Evolutionary conservation across 2,329 filamentous ascomycete species (phyloP).

Genomic region (Aureobasidium sp.): DNA sequence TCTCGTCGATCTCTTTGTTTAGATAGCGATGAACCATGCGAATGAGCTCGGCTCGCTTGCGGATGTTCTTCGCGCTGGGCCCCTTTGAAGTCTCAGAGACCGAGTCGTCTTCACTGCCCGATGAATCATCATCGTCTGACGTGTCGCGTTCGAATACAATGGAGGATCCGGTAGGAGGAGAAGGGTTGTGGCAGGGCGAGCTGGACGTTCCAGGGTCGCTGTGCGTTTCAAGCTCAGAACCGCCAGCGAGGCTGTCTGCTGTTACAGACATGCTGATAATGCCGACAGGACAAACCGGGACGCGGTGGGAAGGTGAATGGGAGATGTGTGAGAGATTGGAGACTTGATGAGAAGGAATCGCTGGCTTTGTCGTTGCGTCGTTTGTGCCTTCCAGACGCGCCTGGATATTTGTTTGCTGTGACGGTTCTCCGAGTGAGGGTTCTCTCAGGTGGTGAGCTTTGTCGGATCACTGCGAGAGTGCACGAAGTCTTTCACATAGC

Average conservation of each 20-base stretch:
- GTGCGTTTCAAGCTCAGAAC: too few relatives aligned
- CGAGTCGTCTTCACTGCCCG: background rate
- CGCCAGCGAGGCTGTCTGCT: too few relatives aligned
- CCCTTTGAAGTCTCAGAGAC: background rate
- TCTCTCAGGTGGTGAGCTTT: background rate
- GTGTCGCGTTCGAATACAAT: background rate
- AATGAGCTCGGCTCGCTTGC: too few relatives aligned
- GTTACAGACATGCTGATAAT: background rate
- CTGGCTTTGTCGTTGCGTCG: too few relatives aligned
- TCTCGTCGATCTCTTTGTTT: too few relatives aligned
- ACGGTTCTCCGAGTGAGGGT: background rate
- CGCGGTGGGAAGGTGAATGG: background rate
- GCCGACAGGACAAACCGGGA: background rate
- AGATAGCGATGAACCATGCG: too few relatives aligned
- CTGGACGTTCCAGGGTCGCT: background rate
- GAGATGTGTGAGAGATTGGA: background rate
- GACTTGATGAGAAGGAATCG: too few relatives aligned
- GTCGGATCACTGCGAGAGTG: background rate
- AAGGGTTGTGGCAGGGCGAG: background rate
- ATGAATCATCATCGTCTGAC: background rate
- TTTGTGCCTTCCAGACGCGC: too few relatives aligned
- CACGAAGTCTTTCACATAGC: background rate
- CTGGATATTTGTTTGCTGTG: too few relatives aligned
- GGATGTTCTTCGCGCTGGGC: too few relatives aligned
- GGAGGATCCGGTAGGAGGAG: background rate